Percentiles rank a stretch among this genome's conserved stretches.
Evolutionary conservation across 768 basidiomycete genomes (phyloP).

Genomic region (Brasilioporus rufonigricans): DNA sequence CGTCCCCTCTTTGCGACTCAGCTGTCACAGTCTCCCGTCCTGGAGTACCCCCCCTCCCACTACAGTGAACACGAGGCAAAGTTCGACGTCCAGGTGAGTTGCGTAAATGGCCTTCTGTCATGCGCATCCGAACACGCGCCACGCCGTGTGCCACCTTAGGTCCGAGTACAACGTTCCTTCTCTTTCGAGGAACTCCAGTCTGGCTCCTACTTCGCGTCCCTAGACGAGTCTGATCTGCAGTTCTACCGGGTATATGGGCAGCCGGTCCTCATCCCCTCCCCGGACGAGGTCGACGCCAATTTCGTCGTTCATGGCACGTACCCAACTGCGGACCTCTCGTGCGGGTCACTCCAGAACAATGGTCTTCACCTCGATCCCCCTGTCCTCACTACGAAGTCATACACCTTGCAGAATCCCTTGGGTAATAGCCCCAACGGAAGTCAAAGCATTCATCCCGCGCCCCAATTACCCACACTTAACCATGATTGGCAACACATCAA

Average conservation of each 20-base stretch:
- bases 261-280: conserved; percentile 29
- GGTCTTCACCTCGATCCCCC: conserved; percentile 6
- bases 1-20: background rate
- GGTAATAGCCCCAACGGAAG: conserved; percentile 11
- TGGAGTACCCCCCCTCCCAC: conserved; percentile 2
- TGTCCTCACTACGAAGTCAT: conserved; percentile 24
- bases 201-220: conserved; percentile 26
- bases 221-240: conserved; percentile 34
- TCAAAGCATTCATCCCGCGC: background rate
- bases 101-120: background rate
- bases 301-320: conserved; percentile 15
- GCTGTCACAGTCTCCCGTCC: conserved; percentile 2
- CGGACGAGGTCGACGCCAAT: conserved; percentile 21
- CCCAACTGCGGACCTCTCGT: background rate
- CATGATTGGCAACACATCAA: conserved; percentile 25
- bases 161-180: conserved; percentile 31
- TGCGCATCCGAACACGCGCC: background rate
- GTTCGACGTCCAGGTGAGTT: conserved; percentile 25
- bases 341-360: background rate
- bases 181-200: conserved; percentile 36
- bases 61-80: conserved; percentile 12
- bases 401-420: conserved; percentile 28
- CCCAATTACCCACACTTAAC: background rate
- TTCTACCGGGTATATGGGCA: conserved; percentile 34
- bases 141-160: conserved; percentile 11